phyloP scores from a whole-genome alignment of 2,329 filamentous ascomycete genomes.

The Cladobotryum mycophilum region DNA sequence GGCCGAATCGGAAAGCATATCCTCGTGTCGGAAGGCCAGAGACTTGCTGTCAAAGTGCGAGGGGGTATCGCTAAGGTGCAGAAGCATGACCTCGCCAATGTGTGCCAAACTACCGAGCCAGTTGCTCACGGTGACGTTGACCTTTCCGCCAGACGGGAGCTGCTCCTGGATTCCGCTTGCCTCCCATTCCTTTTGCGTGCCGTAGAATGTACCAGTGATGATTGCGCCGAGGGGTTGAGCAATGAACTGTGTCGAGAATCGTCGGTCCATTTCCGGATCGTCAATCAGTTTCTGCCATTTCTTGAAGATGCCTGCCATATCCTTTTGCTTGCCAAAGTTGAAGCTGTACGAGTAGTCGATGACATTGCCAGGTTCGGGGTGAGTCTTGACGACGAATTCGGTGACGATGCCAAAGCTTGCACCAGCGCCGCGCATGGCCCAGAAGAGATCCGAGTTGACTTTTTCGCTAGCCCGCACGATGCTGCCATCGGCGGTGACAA shows the following conservation, averaged over 20 bases:
- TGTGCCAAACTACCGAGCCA: slow-evolving; percentile 56
- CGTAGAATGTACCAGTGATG: slow-evolving; percentile 57
- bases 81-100: slow-evolving; percentile 42
- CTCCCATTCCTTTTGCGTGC: slow-evolving; percentile 49
- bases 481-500: slow-evolving; percentile 50
- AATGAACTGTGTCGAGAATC: slow-evolving; percentile 53
- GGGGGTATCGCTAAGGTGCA: slow-evolving; percentile 41
- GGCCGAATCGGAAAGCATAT: slow-evolving; percentile 38
- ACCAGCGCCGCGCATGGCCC: slow-evolving; percentile 49
- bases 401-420: slow-evolving; percentile 52
- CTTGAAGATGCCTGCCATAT: slow-evolving; percentile 44
- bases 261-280: slow-evolving; percentile 49
- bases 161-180: slow-evolving; percentile 41
- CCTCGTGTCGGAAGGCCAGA: slow-evolving; percentile 44
- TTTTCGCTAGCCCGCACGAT: slow-evolving; percentile 41
- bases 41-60: slow-evolving; percentile 53
- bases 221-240: slow-evolving; percentile 47
- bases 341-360: slow-evolving; percentile 55
- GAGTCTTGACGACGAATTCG: slow-evolving; percentile 50
- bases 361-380: slow-evolving; percentile 47
- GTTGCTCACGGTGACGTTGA: slow-evolving; percentile 48
- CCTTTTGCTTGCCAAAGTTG: slow-evolving; percentile 39
- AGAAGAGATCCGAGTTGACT: slow-evolving; percentile 50
- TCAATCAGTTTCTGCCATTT: slow-evolving; percentile 53
- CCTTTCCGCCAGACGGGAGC: slow-evolving; percentile 36